Conservation (phyloP, 192 early-diverging fungal genomes). For the Entomortierella beljakovae region DNA sequence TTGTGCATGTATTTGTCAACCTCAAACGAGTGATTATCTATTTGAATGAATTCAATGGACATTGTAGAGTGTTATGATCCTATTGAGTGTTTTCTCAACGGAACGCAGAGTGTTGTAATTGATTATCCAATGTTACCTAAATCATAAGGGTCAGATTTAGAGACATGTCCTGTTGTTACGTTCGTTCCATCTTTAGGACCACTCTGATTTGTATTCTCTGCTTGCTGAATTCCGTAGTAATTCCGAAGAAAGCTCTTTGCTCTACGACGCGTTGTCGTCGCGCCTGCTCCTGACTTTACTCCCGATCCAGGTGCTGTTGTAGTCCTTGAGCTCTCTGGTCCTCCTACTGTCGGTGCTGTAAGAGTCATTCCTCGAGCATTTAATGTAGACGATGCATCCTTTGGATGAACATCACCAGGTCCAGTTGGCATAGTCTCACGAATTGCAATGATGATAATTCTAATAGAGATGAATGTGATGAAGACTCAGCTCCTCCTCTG, state of each 20-base stretch:
- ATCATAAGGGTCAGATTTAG: slow-evolving; percentile 72
- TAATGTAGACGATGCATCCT: slow-evolving; percentile 7
- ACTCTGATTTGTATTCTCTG: slow-evolving; percentile 25
- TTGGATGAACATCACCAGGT: slow-evolving; percentile 6
- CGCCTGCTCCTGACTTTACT: slow-evolving; percentile 4
- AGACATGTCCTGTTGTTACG: slow-evolving; percentile 45
- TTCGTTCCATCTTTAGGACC: slow-evolving; percentile 25
- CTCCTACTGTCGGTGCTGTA: not conserved
- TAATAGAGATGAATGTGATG: slow-evolving; percentile 8
- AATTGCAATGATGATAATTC: no score
- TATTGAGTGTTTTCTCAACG: no score
- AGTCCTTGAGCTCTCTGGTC: not conserved
- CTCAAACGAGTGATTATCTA: slow-evolving; percentile 79
- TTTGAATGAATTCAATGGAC: not conserved
- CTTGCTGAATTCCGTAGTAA: slow-evolving; percentile 57
- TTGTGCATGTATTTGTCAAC: slow-evolving; percentile 83
- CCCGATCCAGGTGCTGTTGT: slow-evolving; percentile 1
- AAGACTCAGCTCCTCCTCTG: not conserved
- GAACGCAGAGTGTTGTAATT: no score
- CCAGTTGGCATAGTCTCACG: slow-evolving; percentile 3
- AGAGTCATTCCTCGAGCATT: not conserved
- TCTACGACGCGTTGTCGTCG: slow-evolving; percentile 38
- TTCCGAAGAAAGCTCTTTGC: slow-evolving; percentile 67
- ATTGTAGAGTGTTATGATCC: no score
- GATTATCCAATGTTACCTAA: no score